Percentiles rank a stretch among this genome's conserved stretches.
Conservation (phyloP, 2,329 filamentous ascomycete genomes). For the Aureobasidium zeae region DNA sequence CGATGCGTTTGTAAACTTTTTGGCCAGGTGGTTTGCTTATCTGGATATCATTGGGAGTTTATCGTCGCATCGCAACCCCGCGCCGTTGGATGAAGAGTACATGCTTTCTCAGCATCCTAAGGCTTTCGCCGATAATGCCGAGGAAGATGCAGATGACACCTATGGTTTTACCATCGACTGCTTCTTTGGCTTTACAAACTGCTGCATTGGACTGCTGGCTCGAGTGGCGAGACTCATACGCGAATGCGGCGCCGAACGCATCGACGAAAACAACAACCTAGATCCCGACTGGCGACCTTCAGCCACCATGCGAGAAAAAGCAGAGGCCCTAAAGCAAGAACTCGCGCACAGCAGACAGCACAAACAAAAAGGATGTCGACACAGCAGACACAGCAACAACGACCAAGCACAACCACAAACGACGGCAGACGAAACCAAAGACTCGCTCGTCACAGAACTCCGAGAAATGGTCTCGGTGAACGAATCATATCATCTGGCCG, state of each 20-base stretch:
- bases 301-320: constrained; percentile 45
- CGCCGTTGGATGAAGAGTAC: constrained; percentile 35
- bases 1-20: constrained; percentile 56
- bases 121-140: constrained; percentile 40
- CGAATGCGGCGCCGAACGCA: constrained; percentile 56
- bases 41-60: constrained; percentile 70
- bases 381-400: too few relatives aligned
- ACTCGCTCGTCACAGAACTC: constrained; percentile 31
- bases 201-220: constrained; percentile 60
- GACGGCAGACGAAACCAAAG: constrained; percentile 28
- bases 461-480: constrained; percentile 63
- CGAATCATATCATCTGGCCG: constrained; percentile 70
- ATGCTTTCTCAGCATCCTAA: too few relatives aligned
- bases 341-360: constrained; percentile 46
- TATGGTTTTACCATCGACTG: constrained; percentile 67
- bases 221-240: constrained; percentile 63
- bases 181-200: constrained; percentile 67
- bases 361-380: constrained; percentile 35
- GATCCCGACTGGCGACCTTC: constrained; percentile 50
- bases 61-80: constrained; percentile 43
- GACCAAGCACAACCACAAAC: too few relatives aligned
- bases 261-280: constrained; percentile 45
- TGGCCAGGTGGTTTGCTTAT: constrained; percentile 76
- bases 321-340: constrained; percentile 51
- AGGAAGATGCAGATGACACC: constrained; percentile 46